These are phyloP conservation scores for Xylaria sp. DNA, from an alignment of 495 filamentous ascomycete genomes.

Conservation along the genomic window DNA sequence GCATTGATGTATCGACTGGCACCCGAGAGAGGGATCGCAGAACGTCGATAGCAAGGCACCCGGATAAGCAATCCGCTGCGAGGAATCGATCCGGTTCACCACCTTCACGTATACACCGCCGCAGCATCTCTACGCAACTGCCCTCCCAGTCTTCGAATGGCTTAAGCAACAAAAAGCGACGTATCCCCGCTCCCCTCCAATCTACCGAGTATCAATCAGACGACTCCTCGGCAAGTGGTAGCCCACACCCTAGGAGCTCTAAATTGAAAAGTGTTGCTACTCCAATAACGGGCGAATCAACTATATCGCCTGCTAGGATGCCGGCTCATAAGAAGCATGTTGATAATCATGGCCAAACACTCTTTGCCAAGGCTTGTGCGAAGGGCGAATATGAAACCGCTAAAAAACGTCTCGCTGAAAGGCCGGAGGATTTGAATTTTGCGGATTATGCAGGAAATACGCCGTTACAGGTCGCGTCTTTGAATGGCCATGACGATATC, in stretches of 20 bases:
- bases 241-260: slow-evolving; percentile 70
- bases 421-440: slow-evolving; percentile 85
- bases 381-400: slow-evolving; percentile 75
- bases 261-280: slow-evolving; percentile 70
- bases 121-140: slow-evolving; percentile 70
- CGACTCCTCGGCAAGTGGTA: slow-evolving; percentile 75
- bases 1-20: slow-evolving; percentile 46
- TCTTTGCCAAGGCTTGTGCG: slow-evolving; percentile 83
- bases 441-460: slow-evolving; percentile 94
- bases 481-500: slow-evolving; percentile 82
- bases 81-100: slow-evolving; percentile 71
- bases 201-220: slow-evolving; percentile 72
- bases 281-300: slow-evolving; percentile 60
- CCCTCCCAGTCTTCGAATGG: slow-evolving; percentile 57
- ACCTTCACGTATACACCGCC: slow-evolving; percentile 62
- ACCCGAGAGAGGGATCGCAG: slow-evolving; percentile 41
- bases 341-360: slow-evolving; percentile 84
- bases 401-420: slow-evolving; percentile 71
- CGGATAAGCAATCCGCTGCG: slow-evolving; percentile 45
- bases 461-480: slow-evolving; percentile 86
- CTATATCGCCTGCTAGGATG: slow-evolving; percentile 71
- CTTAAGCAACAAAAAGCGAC: slow-evolving; percentile 62
- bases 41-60: slow-evolving; percentile 42
- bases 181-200: slow-evolving; percentile 63
- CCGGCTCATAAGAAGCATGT: slow-evolving; percentile 78